phyloP scores from a whole-genome alignment of 192 early-diverging fungal genomes.

The Pecoramyces ruminantium region DNA sequence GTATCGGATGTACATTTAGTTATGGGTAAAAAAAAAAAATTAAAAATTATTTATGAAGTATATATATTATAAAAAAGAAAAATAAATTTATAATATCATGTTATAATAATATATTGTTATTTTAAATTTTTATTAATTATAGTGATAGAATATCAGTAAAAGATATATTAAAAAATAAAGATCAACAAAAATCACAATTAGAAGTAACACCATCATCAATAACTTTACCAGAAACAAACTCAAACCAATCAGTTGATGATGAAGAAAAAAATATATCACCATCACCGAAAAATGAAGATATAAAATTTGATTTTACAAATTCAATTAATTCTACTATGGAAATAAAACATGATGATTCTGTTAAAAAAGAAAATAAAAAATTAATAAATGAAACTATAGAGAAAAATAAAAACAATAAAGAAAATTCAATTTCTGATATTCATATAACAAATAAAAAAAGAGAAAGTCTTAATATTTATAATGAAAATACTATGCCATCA shows the following conservation, averaged over 20 bases:
- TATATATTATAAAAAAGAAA: too few relatives aligned
- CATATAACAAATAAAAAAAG: too few relatives aligned
- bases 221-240: background rate
- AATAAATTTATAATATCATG: too few relatives aligned
- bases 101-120: too few relatives aligned
- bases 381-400: background rate
- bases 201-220: background rate
- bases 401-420: too few relatives aligned
- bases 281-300: background rate
- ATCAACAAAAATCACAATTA: background rate
- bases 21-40: too few relatives aligned
- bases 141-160: background rate
- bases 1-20: background rate
- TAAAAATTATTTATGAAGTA: too few relatives aligned
- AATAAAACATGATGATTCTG: background rate
- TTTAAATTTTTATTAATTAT: too few relatives aligned
- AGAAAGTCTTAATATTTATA: background rate
- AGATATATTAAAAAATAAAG: background rate
- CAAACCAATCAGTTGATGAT: background rate
- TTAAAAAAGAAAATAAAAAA: background rate
- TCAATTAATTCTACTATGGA: background rate
- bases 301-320: background rate
- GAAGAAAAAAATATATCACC: background rate
- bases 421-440: too few relatives aligned
- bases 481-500: background rate